phyloP scores from a whole-genome alignment of 345 rosid genomes.

The Laguncularia racemosa region DNA sequence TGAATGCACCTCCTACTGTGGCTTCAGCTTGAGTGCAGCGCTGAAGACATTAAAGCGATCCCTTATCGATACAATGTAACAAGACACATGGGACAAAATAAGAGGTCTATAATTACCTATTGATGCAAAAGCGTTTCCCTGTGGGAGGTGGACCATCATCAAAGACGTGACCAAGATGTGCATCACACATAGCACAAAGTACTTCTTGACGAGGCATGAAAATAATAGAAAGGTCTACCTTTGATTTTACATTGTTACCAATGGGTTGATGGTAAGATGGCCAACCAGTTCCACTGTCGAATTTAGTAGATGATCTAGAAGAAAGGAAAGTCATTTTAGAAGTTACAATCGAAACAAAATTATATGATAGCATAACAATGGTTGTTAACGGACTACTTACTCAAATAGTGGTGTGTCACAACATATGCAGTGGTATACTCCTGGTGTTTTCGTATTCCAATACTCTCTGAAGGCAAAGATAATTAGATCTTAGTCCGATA shows the following conservation, averaged over 20 bases:
- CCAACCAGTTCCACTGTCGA: constrained; percentile 99
- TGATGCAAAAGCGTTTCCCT: constrained; percentile 77
- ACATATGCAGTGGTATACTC: constrained; percentile 82
- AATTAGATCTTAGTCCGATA: background rate
- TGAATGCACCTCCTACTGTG: constrained; percentile 13
- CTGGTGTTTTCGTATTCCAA: constrained; percentile 73
- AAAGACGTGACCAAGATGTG: constrained; percentile 89
- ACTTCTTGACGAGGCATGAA: constrained; percentile 94
- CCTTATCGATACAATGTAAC: background rate
- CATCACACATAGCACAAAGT: constrained; percentile 53
- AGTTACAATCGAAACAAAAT: too few species aligned
- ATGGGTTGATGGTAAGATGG: constrained; percentile 79
- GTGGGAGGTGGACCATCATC: constrained; percentile 90
- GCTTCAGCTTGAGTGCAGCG: constrained; percentile 36
- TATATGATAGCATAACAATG: background rate
- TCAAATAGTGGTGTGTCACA: constrained; percentile 76
- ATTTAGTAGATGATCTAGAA: constrained; percentile 79
- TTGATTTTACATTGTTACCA: constrained; percentile 59
- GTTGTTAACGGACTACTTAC: constrained; percentile 25
- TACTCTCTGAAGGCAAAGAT: constrained; percentile 46
- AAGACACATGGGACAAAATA: background rate
- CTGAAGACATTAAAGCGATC: constrained; percentile 16
- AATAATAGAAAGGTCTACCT: constrained; percentile 65
- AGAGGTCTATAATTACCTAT: constrained; percentile 39
- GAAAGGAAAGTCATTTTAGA: background rate